Evolutionary conservation across 805 yeast species (phyloP), one percentile per base, ranked within the genome.

Genomic region (Wickerhamiella brachini): DNA sequence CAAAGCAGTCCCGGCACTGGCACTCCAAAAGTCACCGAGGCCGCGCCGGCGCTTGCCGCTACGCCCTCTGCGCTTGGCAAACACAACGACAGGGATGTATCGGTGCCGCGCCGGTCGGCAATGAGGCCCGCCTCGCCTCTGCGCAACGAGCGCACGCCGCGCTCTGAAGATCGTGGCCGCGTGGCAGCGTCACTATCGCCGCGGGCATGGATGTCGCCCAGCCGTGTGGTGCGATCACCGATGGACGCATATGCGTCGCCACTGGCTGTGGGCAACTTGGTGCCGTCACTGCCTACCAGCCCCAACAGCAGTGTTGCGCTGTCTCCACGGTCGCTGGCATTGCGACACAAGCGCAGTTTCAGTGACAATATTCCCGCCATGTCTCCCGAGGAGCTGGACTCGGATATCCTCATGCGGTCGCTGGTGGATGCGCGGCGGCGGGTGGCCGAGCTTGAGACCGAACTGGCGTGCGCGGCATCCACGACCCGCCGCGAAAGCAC

Each of bases 381-480:
- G 15, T 48, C 24, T 2, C 18, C 22, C 12, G 37, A 42, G 13
- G 44, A 43, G 20, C 43, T 45, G 22, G 54, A 52, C 23, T 20
- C 39, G 13, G 49, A 53, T 8, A 39, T 51, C 8, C 48, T 61
- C 44, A 49, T 56, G 18, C 53, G 53, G 39, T 62, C 59, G 29
- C 57, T 63, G 9, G 50, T 54, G 9, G 62, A 54, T 9, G 61
- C 67, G 17, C 61, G 59, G 39, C 55, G 55, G 45, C 58, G 59
- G 7, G 61, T 64, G 44, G 57, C 59, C 1, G 62, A 57, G 49
- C 56, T 64, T 15, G 67, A 64, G 50, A 22, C 53, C 17, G 51
- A 48, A 23, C 50, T 62, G 26, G 47, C 31, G 50, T 22, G 34
- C 9, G 15, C 34, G 15, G 34, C 34, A 15, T 29, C 34, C 3